Conservation (phyloP, 345 rosid genomes). For the Euphorbia pulcherrima region DNA sequence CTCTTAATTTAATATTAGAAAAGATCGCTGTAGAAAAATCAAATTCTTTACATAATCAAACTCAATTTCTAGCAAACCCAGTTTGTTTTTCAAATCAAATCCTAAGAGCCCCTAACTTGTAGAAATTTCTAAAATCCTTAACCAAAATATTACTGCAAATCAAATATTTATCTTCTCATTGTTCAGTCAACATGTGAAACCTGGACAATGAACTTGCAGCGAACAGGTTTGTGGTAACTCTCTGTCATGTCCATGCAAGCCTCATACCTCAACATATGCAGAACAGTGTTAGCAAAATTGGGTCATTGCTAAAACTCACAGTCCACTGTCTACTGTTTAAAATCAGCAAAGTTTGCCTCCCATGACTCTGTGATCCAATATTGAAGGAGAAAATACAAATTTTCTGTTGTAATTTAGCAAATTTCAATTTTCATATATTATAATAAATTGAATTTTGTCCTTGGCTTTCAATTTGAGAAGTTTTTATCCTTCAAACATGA, state of each 20-base stretch:
- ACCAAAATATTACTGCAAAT: conserved; percentile 74
- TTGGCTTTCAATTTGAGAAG: too few relatives aligned
- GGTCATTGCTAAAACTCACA: conserved; percentile 4
- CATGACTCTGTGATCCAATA: not conserved
- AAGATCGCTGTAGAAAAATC: too few relatives aligned
- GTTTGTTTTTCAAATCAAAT: too few relatives aligned
- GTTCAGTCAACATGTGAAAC: conserved; percentile 89
- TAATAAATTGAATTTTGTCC: too few relatives aligned
- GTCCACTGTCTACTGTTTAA: not conserved
- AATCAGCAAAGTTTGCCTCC: not conserved
- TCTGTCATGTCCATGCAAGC: conserved; percentile 97
- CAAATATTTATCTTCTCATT: too few relatives aligned
- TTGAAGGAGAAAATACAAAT: too few relatives aligned
- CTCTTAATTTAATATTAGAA: too few relatives aligned
- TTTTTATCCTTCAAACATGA: too few relatives aligned
- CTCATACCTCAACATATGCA: conserved; percentile 54
- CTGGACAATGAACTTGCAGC: conserved; percentile 77
- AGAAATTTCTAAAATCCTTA: conserved; percentile 52
- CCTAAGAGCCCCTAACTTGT: conserved; percentile 46
- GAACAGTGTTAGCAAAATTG: conserved; percentile 9
- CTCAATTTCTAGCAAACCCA: too few relatives aligned
- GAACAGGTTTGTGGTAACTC: conserved; percentile 97
- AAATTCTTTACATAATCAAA: too few relatives aligned
- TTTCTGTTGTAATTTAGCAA: too few relatives aligned
- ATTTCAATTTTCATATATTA: too few relatives aligned